These are phyloP conservation scores for Tricholomella constricta DNA, from an alignment of 768 basidiomycete genomes.

Conservation along the genomic window DNA sequence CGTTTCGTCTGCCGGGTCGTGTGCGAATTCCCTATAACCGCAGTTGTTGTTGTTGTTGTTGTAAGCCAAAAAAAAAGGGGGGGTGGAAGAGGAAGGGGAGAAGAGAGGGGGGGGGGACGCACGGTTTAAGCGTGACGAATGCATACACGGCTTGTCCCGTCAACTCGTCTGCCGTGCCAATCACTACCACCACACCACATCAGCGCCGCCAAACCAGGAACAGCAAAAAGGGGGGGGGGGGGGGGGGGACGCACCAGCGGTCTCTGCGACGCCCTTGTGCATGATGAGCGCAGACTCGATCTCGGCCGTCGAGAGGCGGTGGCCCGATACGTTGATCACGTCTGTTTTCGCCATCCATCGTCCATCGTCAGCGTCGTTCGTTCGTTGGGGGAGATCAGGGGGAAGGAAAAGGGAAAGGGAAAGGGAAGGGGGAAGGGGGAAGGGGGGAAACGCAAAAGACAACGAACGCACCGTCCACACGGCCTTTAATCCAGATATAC, in stretches of 20 bases:
- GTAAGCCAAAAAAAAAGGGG: not conserved
- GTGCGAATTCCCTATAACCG: conserved; percentile 62
- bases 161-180: conserved; percentile 83
- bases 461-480: conserved; percentile 74
- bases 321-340: conserved; percentile 98
- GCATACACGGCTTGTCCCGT: conserved; percentile 94
- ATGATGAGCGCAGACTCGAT: conserved; percentile 96
- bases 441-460: not conserved
- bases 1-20: conserved; percentile 68
- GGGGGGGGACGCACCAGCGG: conserved; percentile 54
- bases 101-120: conserved; percentile 29
- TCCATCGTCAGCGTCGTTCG: too few relatives aligned
- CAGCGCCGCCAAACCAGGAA: not conserved
- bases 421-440: conserved; percentile 8
- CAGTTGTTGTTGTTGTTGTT: conserved; percentile 21
- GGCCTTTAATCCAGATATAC: conserved; percentile 98
- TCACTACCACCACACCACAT: conserved; percentile 44
- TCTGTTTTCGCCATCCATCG: conserved; percentile 46
- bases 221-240: conserved; percentile 16
- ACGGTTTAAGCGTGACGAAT: conserved; percentile 95
- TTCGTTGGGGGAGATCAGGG: too few relatives aligned
- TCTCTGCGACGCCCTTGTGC: conserved; percentile 95
- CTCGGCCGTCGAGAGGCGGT: conserved; percentile 95
- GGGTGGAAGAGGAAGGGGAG: not conserved
- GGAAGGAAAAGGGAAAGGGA: not conserved